Evolutionary conservation across 306 rosid genomes (phyloP).

Genomic region (Lagenaria siceraria): DNA sequence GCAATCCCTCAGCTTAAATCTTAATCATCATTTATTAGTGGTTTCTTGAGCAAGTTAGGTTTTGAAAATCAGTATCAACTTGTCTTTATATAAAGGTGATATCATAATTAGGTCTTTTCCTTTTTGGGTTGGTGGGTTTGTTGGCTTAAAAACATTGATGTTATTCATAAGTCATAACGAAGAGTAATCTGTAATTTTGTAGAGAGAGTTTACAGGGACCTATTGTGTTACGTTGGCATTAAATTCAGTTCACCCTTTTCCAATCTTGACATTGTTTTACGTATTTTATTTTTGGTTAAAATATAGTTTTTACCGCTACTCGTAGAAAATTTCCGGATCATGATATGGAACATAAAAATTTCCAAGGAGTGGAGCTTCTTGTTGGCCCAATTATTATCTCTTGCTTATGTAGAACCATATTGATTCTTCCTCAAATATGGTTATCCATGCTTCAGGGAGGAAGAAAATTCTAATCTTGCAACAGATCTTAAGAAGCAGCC

Average conservation of each 20-base stretch:
- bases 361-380: too few species aligned
- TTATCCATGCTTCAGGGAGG: constrained; percentile 20
- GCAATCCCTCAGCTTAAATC: neutral
- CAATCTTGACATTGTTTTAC: neutral
- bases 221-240: neutral
- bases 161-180: neutral
- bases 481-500: constrained; percentile 28
- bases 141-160: neutral
- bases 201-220: neutral
- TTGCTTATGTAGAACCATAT: neutral
- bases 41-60: neutral
- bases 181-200: neutral
- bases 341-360: neutral
- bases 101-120: neutral
- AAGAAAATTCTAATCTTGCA: constrained; percentile 25
- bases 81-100: neutral
- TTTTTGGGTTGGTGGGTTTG: neutral
- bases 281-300: neutral
- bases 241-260: neutral
- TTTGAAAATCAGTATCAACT: neutral
- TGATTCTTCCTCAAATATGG: neutral
- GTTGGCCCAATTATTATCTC: neutral
- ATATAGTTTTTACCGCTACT: neutral
- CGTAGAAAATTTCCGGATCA: neutral
- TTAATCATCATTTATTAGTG: neutral